Base-by-base conservation (phyloP, 2,329 filamentous ascomycete genomes). In the Botrytis pseudocinerea region DNA sequence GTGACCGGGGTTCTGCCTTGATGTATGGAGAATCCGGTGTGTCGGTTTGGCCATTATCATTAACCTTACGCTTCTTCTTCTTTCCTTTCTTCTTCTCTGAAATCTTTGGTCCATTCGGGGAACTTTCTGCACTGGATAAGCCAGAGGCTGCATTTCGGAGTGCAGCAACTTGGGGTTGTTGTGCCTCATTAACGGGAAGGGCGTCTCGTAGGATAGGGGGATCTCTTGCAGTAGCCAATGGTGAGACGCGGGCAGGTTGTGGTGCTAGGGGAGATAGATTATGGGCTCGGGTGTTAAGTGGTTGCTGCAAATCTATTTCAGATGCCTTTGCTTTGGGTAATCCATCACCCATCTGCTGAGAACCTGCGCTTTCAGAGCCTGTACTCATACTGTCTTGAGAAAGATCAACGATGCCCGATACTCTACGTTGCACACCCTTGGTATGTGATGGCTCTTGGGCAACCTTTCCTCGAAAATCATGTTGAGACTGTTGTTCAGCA, bases 241-340 rank as follows among this genome's bases (percentile, higher is more conserved):
- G 84, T 81, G 92, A 86, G 76, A 89, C 89, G 79, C 93, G 91
- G 66, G 90, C 90, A 70, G 93, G 92, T 79, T 93, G 92, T 40
- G 93, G 92, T 69, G 93, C 93, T 79, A 91, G 83, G 60, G 91
- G 92, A 51, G 90, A 91, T 69, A 90, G 88, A 78, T 95, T 91
- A 80, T 94, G 91, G 77, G 90, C 91, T 79, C 90, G 89, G 77
- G 80, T 82, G 75, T 78, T 84, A 79, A 80, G 82, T 79, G 79
- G 80, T 76, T 81, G 80, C 80, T 79, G 83, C 78, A 81, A 79
- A 73, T 82, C 80, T 76, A 80, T 82, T 77, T 80, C 81, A 63
- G 80, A 80, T 70, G 79, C 78, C 72, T 78, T 80, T 77, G 82
- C 80, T 69, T 80, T 76, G 77, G 78, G 78, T 74, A 78, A 78